phyloP scores from a whole-genome alignment of 805 yeast genomes.

The Hanseniaspora lachancei region DNA sequence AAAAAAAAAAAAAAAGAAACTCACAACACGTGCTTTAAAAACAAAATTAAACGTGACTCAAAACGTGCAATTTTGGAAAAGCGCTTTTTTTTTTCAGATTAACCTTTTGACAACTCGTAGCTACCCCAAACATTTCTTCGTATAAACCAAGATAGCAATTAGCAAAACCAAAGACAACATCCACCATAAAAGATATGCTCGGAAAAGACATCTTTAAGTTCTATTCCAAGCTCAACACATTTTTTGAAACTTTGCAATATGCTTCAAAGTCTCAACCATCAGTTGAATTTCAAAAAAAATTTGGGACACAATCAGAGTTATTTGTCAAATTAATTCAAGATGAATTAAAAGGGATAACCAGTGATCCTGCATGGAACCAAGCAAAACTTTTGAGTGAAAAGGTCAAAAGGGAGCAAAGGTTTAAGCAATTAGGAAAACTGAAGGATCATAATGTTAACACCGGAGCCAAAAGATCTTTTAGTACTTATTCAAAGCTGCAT shows the following conservation, averaged over 20 bases:
- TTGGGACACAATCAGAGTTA: constrained; percentile 3
- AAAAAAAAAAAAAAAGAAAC: not conserved
- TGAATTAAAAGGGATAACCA: not conserved
- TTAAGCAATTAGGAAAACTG: not conserved
- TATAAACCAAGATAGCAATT: too few species aligned
- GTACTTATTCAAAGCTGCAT: not conserved
- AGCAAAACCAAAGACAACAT: not conserved
- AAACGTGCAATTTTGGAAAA: not conserved
- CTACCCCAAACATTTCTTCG: too few species aligned
- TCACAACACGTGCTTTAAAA: not conserved
- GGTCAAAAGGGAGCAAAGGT: constrained; percentile 1
- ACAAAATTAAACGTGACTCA: not conserved
- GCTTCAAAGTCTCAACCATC: constrained; percentile 7
- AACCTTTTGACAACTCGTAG: not conserved
- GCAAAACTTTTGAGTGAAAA: constrained; percentile 21
- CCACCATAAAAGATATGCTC: not conserved
- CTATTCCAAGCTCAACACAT: not conserved
- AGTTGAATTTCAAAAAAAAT: not conserved
- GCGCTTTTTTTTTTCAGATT: not conserved
- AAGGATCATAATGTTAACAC: too few species aligned
- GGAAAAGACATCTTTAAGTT: constrained; percentile 1
- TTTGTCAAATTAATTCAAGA: not conserved
- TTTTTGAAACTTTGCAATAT: not conserved
- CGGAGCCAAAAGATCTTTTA: constrained; percentile 5
- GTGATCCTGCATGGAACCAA: constrained; percentile 25